A percentile compares a stretch with the other conserved stretches of the same genome.
phyloP scores from a whole-genome alignment of 768 basidiomycete genomes.

The Dioszegia aurantiaca region DNA sequence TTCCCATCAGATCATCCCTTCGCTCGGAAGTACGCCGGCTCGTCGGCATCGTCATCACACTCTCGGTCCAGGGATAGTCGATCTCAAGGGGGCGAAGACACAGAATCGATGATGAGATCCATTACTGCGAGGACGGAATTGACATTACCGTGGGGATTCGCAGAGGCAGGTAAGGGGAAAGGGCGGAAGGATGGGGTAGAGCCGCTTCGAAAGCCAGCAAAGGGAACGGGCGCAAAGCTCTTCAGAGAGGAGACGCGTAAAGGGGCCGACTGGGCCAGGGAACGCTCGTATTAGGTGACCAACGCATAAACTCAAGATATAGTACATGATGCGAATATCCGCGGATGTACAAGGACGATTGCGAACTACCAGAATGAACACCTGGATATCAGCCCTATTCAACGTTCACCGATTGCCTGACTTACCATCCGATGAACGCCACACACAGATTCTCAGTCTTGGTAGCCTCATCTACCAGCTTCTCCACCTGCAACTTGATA shows the following conservation, averaged over 20 bases:
- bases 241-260: slow-evolving; percentile 11
- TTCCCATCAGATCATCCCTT: slow-evolving; percentile 12
- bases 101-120: slow-evolving; percentile 8
- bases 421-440: slow-evolving; percentile 90
- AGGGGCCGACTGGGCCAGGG: slow-evolving; percentile 13
- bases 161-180: slow-evolving; percentile 3
- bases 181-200: not conserved
- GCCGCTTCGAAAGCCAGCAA: not conserved
- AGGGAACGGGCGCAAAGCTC: not conserved
- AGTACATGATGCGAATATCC: not conserved
- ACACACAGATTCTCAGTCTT: slow-evolving; percentile 93
- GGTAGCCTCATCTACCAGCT: slow-evolving; percentile 87
- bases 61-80: not conserved
- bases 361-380: slow-evolving; percentile 19
- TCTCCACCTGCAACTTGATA: slow-evolving; percentile 83
- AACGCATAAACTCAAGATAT: not conserved
- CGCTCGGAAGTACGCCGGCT: not conserved
- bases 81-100: not conserved
- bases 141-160: slow-evolving; percentile 14
- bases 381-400: slow-evolving; percentile 9
- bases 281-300: not conserved
- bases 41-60: not conserved
- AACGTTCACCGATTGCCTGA: not conserved
- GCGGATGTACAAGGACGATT: not conserved
- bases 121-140: slow-evolving; percentile 10